A percentile compares a stretch with the other conserved stretches of the same genome.
Conservation (phyloP, 176 grass and related monocot species). For the Saccharum officinarum region DNA sequence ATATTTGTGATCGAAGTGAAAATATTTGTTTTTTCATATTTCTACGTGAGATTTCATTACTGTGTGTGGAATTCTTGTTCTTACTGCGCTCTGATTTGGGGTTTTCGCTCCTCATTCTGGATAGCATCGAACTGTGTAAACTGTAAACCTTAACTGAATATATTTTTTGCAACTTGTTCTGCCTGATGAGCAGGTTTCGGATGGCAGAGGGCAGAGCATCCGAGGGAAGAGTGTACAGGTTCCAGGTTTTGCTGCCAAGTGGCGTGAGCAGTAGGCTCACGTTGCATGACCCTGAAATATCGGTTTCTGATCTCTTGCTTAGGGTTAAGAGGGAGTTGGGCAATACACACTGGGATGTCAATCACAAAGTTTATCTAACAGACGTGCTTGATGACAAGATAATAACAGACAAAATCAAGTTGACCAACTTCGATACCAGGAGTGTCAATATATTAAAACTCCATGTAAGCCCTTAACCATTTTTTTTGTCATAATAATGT, state of each 20-base stretch:
- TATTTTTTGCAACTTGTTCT: too few species aligned
- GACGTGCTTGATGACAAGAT: too few species aligned
- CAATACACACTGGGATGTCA: conserved; percentile 12
- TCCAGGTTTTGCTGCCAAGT: conserved; percentile 42
- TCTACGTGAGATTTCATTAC: background rate
- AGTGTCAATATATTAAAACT: conserved; percentile 41
- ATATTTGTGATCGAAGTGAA: too few species aligned
- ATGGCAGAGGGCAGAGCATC: too few species aligned
- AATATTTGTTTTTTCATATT: background rate
- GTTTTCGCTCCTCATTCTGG: too few species aligned
- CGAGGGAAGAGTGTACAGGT: background rate
- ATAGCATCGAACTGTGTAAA: too few species aligned
- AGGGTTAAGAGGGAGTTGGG: conserved; percentile 25
- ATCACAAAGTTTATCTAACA: too few species aligned
- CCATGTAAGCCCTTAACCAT: conserved; percentile 6
- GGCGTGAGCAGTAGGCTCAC: conserved; percentile 21
- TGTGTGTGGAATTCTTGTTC: too few species aligned
- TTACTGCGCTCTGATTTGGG: too few species aligned
- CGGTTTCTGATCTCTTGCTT: conserved; percentile 30
- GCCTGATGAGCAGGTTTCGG: background rate
- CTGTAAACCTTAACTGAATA: too few species aligned
- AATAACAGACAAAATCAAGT: conserved; percentile 17
- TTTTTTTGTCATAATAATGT: background rate
- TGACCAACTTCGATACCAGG: conserved; percentile 7
- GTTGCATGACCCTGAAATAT: conserved; percentile 20